A percentile compares a stretch with the other conserved stretches of the same genome.
phyloP scores from a whole-genome alignment of 208 protist genomes.

The Trichomonas vaginalis region DNA sequence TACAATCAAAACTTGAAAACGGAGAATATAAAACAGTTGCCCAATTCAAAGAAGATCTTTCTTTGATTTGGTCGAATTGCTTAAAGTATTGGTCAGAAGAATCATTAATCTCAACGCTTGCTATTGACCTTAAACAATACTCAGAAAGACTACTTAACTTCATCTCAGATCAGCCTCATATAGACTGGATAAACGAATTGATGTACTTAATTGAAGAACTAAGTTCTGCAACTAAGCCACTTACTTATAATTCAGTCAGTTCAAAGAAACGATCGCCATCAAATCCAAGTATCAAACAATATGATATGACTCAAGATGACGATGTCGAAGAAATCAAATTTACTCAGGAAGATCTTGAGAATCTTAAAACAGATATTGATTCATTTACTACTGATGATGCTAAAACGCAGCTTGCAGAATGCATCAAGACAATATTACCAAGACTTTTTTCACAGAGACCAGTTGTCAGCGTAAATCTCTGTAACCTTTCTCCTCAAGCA shows the following conservation, averaged over 20 bases:
- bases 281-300: neutral
- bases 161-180: neutral
- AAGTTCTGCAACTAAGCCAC: neutral
- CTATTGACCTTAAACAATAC: neutral
- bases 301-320: neutral
- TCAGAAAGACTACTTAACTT: neutral
- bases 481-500: neutral
- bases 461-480: neutral
- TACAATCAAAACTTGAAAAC: neutral
- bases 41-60: neutral
- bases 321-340: neutral
- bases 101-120: neutral
- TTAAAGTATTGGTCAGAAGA: neutral
- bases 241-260: neutral
- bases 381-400: neutral
- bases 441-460: neutral
- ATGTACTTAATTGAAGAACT: neutral
- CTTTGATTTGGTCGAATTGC: neutral
- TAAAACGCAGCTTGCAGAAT: neutral
- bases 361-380: neutral
- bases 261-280: neutral
- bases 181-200: neutral
- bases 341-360: neutral
- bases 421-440: neutral
- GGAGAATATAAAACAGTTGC: neutral